phyloP scores from a whole-genome alignment of 2,329 filamentous ascomycete species.

The Pezicula rhizophila region DNA sequence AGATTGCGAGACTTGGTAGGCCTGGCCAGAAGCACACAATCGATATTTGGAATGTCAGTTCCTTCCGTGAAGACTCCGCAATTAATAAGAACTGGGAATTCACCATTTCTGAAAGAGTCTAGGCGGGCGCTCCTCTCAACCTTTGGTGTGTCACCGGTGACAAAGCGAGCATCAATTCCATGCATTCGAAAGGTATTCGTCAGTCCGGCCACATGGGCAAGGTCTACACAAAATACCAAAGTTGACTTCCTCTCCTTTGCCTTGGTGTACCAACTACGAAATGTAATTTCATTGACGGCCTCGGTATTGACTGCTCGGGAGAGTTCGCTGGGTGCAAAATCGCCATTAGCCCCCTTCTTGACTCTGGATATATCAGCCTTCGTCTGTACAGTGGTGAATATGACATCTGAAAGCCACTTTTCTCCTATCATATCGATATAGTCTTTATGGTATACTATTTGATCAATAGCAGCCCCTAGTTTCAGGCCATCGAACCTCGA shows the following conservation, averaged over 20 bases:
- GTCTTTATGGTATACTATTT: slow-evolving; percentile 92
- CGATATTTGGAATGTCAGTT: slow-evolving; percentile 95
- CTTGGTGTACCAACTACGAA: slow-evolving; percentile 79
- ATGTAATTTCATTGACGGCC: slow-evolving; percentile 74
- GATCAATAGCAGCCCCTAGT: slow-evolving; percentile 80
- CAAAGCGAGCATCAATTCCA: slow-evolving; percentile 76
- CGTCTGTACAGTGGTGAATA: slow-evolving; percentile 88
- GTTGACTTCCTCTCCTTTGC: slow-evolving; percentile 73
- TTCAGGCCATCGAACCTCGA: slow-evolving; percentile 76
- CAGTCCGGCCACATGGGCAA: slow-evolving; percentile 71
- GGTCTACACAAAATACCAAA: slow-evolving; percentile 88
- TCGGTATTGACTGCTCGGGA: slow-evolving; percentile 78
- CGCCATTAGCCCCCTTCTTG: slow-evolving; percentile 57
- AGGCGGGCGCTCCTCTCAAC: slow-evolving; percentile 64
- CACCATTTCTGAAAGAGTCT: slow-evolving; percentile 66
- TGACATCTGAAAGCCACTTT: slow-evolving; percentile 85
- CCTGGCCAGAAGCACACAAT: slow-evolving; percentile 81
- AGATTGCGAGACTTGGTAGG: slow-evolving; percentile 91
- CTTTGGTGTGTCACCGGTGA: slow-evolving; percentile 76
- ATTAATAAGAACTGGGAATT: slow-evolving; percentile 86
- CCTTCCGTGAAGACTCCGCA: slow-evolving; percentile 97
- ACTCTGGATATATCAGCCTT: slow-evolving; percentile 73
- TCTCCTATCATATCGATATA: slow-evolving; percentile 79
- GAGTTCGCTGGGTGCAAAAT: slow-evolving; percentile 75
- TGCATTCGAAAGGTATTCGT: slow-evolving; percentile 69